Percentiles rank a stretch among this genome's conserved stretches.
phyloP scores from a whole-genome alignment of 805 yeast species.

The Suhomyces vadensis region DNA sequence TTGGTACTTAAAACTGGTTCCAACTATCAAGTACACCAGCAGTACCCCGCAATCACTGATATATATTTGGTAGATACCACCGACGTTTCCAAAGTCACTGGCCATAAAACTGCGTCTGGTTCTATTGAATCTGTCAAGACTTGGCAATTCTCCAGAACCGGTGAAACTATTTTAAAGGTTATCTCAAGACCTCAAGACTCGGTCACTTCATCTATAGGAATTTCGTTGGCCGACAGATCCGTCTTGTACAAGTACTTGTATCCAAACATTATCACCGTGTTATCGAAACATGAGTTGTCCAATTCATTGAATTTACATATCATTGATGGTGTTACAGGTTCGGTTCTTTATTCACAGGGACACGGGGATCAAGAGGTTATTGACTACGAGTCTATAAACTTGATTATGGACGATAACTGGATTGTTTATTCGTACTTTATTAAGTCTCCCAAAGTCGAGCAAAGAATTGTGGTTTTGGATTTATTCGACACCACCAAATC shows the following conservation, averaged over 20 bases:
- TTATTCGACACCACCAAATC: constrained; percentile 64
- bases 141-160: constrained; percentile 29
- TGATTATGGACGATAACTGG: constrained; percentile 83
- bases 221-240: constrained; percentile 64
- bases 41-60: constrained; percentile 5
- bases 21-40: neutral
- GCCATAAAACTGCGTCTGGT: constrained; percentile 19
- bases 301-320: constrained; percentile 48
- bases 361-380: constrained; percentile 39
- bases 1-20: constrained; percentile 3
- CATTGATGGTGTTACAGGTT: constrained; percentile 72
- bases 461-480: constrained; percentile 70
- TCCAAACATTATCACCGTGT: constrained; percentile 62
- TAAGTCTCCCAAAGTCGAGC: constrained; percentile 47
- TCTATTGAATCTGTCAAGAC: constrained; percentile 19
- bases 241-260: constrained; percentile 82
- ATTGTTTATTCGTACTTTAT: constrained; percentile 66
- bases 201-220: constrained; percentile 57
- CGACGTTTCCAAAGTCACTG: constrained; percentile 16
- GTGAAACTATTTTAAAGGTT: constrained; percentile 20
- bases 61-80: constrained; percentile 16
- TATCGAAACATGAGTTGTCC: constrained; percentile 29
- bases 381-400: constrained; percentile 42
- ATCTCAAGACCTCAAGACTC: constrained; percentile 23
- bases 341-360: constrained; percentile 48